These are phyloP conservation scores for Beauveria medogensis DNA, from an alignment of 2,329 filamentous ascomycete genomes.

Conservation along the genomic window DNA sequence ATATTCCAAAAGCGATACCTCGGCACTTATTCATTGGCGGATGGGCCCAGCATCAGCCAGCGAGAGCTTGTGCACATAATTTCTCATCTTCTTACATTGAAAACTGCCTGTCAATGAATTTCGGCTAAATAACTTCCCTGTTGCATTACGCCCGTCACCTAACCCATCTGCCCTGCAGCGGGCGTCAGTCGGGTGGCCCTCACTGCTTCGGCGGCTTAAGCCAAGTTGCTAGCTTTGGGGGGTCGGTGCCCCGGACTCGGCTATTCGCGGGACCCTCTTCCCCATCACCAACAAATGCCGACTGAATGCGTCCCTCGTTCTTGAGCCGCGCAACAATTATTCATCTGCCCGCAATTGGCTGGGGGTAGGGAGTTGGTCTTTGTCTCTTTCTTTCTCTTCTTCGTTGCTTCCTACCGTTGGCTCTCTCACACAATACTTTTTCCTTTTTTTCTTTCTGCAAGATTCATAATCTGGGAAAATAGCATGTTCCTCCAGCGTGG, in stretches of 20 bases:
- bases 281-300: slow-evolving; percentile 26
- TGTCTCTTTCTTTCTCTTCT: background rate
- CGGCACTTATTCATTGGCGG: too few relatives aligned
- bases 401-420: background rate
- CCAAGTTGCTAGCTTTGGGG: background rate
- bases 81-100: too few relatives aligned
- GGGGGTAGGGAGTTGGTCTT: background rate
- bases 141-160: background rate
- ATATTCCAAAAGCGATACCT: too few relatives aligned
- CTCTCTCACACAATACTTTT: background rate
- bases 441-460: background rate
- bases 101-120: too few relatives aligned
- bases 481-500: slow-evolving; percentile 48
- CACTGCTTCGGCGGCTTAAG: slow-evolving; percentile 1
- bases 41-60: too few relatives aligned
- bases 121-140: background rate
- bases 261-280: slow-evolving; percentile 27
- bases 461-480: background rate
- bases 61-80: too few relatives aligned
- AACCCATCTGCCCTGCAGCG: background rate
- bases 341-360: slow-evolving; percentile 7
- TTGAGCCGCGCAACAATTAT: slow-evolving; percentile 9
- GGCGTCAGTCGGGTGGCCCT: background rate
- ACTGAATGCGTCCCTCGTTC: slow-evolving; percentile 22
- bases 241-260: slow-evolving; percentile 25